phyloP scores from a whole-genome alignment of 805 yeast genomes.

The Yarrowia sp. region DNA sequence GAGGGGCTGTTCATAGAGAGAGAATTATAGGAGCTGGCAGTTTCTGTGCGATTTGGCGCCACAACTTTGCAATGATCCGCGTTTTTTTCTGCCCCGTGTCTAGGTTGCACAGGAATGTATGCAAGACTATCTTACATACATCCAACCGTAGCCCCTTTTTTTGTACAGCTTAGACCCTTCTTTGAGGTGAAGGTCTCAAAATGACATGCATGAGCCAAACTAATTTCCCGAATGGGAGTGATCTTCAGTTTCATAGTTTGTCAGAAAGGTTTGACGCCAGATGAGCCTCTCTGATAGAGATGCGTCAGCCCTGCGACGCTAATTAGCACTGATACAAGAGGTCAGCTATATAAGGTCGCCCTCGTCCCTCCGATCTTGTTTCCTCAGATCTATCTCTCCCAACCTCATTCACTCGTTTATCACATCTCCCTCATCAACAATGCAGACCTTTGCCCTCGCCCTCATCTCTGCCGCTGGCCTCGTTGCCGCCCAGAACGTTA shows the following conservation, averaged over 20 bases:
- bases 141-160: constrained; percentile 12
- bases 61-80: not conserved
- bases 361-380: not conserved
- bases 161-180: constrained; percentile 14
- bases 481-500: constrained; percentile 35
- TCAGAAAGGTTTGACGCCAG: not conserved
- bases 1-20: not conserved
- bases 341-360: not conserved
- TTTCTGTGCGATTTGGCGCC: too few species aligned
- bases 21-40: too few species aligned
- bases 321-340: constrained; percentile 1
- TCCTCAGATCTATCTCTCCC: constrained; percentile 14
- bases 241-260: constrained; percentile 28
- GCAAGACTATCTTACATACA: constrained; percentile 16
- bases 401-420: constrained; percentile 14
- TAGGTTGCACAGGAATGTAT: constrained; percentile 17
- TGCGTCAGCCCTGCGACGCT: constrained; percentile 31
- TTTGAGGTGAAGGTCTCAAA: not conserved
- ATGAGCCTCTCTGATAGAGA: constrained; percentile 18
- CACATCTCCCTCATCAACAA: constrained; percentile 10
- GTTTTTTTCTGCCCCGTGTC: not conserved
- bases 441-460: constrained; percentile 17
- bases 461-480: constrained; percentile 30
- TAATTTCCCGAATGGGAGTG: constrained; percentile 20
- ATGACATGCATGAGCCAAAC: constrained; percentile 5